Percentiles rank a stretch among this genome's conserved stretches.
Conservation (phyloP, 352 stramenopile genomes). For the Phytopythium oedochilum region DNA sequence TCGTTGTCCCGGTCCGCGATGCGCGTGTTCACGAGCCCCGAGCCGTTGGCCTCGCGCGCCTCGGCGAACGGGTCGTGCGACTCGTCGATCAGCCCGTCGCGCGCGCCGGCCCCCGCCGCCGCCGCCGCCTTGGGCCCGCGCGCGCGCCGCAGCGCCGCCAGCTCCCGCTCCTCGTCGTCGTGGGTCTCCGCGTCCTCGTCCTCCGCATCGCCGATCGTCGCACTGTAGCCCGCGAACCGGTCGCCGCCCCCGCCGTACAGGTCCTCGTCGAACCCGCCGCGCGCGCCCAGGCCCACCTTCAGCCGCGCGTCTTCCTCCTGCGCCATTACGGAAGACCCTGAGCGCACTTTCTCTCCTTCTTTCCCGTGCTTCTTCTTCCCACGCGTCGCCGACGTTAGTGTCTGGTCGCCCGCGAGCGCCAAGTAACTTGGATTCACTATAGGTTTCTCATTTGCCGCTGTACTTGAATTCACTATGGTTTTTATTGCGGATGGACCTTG, state of each 20-base stretch:
- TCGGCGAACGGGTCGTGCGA: slow-evolving; percentile 86
- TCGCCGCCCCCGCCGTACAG: slow-evolving; percentile 54
- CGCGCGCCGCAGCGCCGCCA: slow-evolving; percentile 21
- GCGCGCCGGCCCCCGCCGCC: slow-evolving; percentile 3
- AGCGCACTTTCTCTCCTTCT: background rate
- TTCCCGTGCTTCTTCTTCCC: background rate
- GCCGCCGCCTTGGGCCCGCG: slow-evolving; percentile 2
- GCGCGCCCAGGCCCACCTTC: slow-evolving; percentile 41
- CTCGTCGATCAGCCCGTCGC: slow-evolving; percentile 74
- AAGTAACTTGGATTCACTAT: too few species aligned
- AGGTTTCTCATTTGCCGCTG: too few species aligned
- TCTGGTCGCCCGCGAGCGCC: background rate
- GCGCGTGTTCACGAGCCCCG: slow-evolving; percentile 91
- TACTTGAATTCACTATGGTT: too few species aligned
- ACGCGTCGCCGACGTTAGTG: background rate
- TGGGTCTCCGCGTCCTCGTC: slow-evolving; percentile 49
- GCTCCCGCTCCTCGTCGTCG: slow-evolving; percentile 26
- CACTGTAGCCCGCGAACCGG: slow-evolving; percentile 56
- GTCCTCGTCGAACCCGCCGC: slow-evolving; percentile 71
- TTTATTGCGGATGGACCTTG: background rate
- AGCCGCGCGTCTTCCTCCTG: slow-evolving; percentile 30
- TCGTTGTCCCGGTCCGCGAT: slow-evolving; percentile 94
- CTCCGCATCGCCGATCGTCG: slow-evolving; percentile 52
- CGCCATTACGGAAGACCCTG: too few species aligned
- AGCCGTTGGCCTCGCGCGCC: slow-evolving; percentile 81